Conservation (phyloP, 768 basidiomycete genomes). For the Leccinum variicolor region DNA sequence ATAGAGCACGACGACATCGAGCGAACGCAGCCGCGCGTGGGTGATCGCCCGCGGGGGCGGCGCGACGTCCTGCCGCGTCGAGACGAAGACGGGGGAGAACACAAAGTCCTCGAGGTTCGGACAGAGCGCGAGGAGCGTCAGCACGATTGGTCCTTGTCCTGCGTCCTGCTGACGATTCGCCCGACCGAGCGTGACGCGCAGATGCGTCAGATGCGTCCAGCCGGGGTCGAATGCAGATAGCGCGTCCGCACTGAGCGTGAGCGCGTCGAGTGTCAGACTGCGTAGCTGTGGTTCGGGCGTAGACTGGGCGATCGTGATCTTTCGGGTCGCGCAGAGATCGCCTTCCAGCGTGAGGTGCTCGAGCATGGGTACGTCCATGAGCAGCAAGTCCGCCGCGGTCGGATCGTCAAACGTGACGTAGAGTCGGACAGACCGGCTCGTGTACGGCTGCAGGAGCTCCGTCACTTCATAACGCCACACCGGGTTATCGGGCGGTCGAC, state of each 20-base stretch:
- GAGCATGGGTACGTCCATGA: constrained; percentile 18
- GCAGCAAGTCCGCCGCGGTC: constrained; percentile 10
- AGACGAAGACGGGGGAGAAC: constrained; percentile 6
- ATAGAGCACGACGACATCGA: constrained; percentile 8
- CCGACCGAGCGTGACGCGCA: constrained; percentile 5
- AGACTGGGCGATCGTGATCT: constrained; percentile 8
- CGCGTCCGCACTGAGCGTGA: neutral
- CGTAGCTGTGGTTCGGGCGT: constrained; percentile 1
- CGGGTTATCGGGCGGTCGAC: constrained; percentile 11
- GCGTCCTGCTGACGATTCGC: neutral
- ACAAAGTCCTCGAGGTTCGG: constrained; percentile 15
- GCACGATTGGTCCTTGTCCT: neutral
- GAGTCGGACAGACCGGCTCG: constrained; percentile 6
- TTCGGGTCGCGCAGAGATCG: constrained; percentile 3
- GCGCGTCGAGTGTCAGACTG: constrained; percentile 12
- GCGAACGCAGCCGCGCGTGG: constrained; percentile 9
- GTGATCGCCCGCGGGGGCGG: constrained; percentile 2
- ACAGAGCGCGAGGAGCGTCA: constrained; percentile 17
- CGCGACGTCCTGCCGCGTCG: neutral
- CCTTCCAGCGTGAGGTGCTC: constrained; percentile 15
- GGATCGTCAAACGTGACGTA: constrained; percentile 11
- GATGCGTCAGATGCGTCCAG: constrained; percentile 14
- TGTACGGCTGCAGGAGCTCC: constrained; percentile 21
- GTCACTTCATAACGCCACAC: constrained; percentile 22
- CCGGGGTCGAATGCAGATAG: constrained; percentile 10